phyloP scores from a whole-genome alignment of 129 eudicot species.

The Rutidosis leptorrhynchoides region DNA sequence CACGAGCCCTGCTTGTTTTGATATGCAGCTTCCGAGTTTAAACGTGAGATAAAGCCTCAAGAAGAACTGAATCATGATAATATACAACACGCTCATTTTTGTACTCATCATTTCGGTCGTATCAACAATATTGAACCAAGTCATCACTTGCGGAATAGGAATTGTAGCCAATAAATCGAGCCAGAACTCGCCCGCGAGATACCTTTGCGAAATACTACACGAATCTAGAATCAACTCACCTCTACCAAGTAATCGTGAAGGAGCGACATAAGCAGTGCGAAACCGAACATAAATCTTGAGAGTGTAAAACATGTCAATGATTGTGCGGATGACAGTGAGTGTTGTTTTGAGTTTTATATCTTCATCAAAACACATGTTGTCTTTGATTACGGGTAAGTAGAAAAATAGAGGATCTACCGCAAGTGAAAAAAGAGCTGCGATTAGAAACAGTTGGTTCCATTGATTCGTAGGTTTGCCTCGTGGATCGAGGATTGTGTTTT shows the following conservation, averaged over 20 bases:
- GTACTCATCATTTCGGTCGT: slow-evolving; percentile 40
- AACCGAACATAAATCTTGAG: slow-evolving; percentile 46
- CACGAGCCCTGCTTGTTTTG: slow-evolving; percentile 63
- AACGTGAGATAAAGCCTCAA: slow-evolving; percentile 55
- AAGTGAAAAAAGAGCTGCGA: slow-evolving; percentile 52
- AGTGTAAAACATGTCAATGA: slow-evolving; percentile 52
- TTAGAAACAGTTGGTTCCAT: slow-evolving; percentile 59
- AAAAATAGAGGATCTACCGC: slow-evolving; percentile 79
- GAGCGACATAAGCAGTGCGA: slow-evolving; percentile 75
- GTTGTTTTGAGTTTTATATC: slow-evolving; percentile 39
- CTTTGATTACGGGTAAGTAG: slow-evolving; percentile 53
- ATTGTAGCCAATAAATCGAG: slow-evolving; percentile 65
- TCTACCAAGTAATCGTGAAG: slow-evolving; percentile 73
- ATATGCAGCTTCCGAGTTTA: slow-evolving; percentile 59
- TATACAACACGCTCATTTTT: slow-evolving; percentile 43
- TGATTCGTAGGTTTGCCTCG: slow-evolving; percentile 37
- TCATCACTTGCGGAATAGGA: slow-evolving; percentile 83
- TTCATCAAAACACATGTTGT: slow-evolving; percentile 48
- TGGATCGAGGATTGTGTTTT: slow-evolving; percentile 50
- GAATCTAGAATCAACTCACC: slow-evolving; percentile 78
- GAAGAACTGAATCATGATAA: slow-evolving; percentile 65
- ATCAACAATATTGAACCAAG: slow-evolving; percentile 49
- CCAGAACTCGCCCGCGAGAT: slow-evolving; percentile 53
- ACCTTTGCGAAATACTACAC: slow-evolving; percentile 51
- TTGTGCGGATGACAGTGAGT: slow-evolving; percentile 51